Percentiles rank a stretch among this genome's conserved stretches.
These are phyloP conservation scores for Eutypa lata DNA, from an alignment of 2,329 filamentous ascomycete genomes.

Conservation along the genomic window DNA sequence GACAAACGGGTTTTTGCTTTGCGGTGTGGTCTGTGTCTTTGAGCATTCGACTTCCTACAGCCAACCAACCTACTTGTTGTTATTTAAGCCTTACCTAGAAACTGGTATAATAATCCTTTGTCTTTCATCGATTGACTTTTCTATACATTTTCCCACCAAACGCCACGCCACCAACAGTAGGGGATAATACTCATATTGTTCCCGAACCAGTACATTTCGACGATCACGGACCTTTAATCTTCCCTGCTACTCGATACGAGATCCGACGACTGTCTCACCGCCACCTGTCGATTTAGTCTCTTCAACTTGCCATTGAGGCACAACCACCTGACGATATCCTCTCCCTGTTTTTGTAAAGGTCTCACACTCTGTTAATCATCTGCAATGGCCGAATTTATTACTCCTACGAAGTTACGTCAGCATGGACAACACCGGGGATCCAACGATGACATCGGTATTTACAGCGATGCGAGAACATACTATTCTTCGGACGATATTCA, in stretches of 20 bases:
- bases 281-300: not conserved
- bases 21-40: too few species aligned
- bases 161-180: not conserved
- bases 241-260: not conserved
- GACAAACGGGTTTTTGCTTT: not conserved
- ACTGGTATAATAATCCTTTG: too few species aligned
- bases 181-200: not conserved
- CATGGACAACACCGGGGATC: constrained; percentile 29
- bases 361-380: not conserved
- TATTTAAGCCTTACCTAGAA: not conserved
- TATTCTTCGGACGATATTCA: constrained; percentile 56
- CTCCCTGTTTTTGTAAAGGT: not conserved
- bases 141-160: not conserved
- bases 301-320: not conserved
- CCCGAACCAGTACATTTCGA: too few species aligned
- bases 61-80: not conserved
- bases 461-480: constrained; percentile 57
- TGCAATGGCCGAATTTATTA: constrained; percentile 21
- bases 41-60: not conserved
- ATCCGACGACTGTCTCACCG: not conserved
- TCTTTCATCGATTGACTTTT: not conserved
- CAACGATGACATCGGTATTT: constrained; percentile 47
- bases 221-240: not conserved
- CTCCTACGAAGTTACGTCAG: constrained; percentile 13
- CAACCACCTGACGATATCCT: not conserved